Base-by-base conservation (phyloP, 129 eudicot genomes). In the Mikania micrantha region DNA sequence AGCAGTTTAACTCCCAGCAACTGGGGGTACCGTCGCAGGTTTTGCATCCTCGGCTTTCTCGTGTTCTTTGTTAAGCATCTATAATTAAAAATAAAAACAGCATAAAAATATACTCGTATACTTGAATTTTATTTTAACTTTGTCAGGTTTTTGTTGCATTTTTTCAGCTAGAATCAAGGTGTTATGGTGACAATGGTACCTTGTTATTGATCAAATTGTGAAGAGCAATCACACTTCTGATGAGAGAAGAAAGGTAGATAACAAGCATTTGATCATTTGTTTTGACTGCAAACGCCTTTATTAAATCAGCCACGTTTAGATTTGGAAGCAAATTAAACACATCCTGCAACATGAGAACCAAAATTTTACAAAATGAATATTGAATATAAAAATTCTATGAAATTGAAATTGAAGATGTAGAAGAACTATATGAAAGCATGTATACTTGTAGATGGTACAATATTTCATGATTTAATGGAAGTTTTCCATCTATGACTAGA, bases 31-130 rank as follows among this genome's bases (percentile, higher is more conserved):
- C 2, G 95, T 80, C 28, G 85, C 78, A 11, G 98, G 86, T 76
- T 86, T 92, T 11, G 88, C 85, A 69, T 88, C 98, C 75, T 92
- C 98, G 2, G 95, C 96, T 71, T 92, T 92, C 73, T 92, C 98
- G 16, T 92, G 98, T 74, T 92, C 98, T 78, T 92, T 92, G 89
- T 92, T 92, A 42, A 92, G 98, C 98, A 92, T 92, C 98, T 92
- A 89, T n/a, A n/a, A n/a, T n/a, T n/a, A n/a, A n/a, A 16, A 1
- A 25, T 12, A 76, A 67, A 78, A 70, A 48, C 67, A 54, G n/a
- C 42, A 9, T 52, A 12, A 6, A 16, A 3, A 50, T 2, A 21
- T 19, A 20, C 1, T 54, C 34, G 4, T 22, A 60, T 42, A 65
- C 12, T 28, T 3, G 22, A 31, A 34, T 50, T 9, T 64, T 50